Base-by-base conservation (phyloP, 169 alveolate species). In the Plasmodium gonderi region DNA sequence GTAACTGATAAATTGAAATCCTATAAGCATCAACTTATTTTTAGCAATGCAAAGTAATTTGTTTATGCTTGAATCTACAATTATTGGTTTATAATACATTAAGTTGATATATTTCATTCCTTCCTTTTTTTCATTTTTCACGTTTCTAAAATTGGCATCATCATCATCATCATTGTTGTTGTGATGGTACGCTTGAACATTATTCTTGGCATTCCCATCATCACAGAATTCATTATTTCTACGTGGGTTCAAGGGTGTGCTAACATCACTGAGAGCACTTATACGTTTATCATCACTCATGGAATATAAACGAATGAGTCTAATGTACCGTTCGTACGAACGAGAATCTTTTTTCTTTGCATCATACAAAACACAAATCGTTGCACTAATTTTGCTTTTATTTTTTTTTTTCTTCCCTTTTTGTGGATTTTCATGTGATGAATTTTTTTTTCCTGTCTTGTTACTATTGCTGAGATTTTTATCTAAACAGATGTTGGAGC, bases 351-450 rank as follows among this genome's bases (percentile, higher is more conserved):
- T 47, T 51, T 85, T 85, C 44, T 72, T 85, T 3, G 89, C 68
- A 77, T 89, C 94, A 77, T 89, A 89, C 49, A 89, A 49, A 29
- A 89, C 80, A 45, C 94, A 89, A 11, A 89, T 77, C n/a, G 76
- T 68, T 8, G 90, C 42, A 64, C 54, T 65, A 7, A 89, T 5
- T 29, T 72, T 64, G 60, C 38, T 64, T 40, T 64, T 65, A n/a
- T 17, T n/a, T 17, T n/a, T n/a, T 89, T 38, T 60, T 77, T 12
- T 69, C 72, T 78, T 42, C 64, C 31, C 26, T 42, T 64, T 0
- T 44, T 14, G 7, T 36, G 23, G 11, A 1, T 6, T n/a, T 17
- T n/a, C 40, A 80, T 38, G n/a, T 0, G n/a, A 1, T 0, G 11
- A 14, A 3, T 17, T 23, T 1, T 38, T 60, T 40, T 20, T 64